Conservation (phyloP, 257 asterid genomes). For the Solanum medicagineum region DNA sequence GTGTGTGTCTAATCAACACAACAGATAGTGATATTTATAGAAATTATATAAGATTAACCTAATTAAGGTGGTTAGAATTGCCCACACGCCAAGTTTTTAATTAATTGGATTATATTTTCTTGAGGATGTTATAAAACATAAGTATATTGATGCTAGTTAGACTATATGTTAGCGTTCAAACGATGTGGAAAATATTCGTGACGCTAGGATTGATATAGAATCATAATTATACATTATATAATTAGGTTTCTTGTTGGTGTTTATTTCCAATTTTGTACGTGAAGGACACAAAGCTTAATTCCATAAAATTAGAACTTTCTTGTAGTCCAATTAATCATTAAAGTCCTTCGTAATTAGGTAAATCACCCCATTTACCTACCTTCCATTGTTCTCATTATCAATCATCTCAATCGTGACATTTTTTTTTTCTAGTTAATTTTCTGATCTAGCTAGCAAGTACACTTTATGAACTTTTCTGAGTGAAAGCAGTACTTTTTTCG, state of each 20-base stretch:
- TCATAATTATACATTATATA: background rate
- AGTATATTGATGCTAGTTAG: background rate
- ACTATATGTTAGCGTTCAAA: background rate
- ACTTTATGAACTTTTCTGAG: background rate
- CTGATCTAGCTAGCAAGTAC: background rate
- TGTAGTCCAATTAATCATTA: background rate
- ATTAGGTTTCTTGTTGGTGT: background rate
- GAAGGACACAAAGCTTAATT: background rate
- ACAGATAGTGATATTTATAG: background rate
- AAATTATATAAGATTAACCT: background rate
- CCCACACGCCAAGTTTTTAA: conserved; percentile 15
- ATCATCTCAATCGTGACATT: background rate
- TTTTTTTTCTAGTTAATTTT: background rate
- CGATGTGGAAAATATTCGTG: background rate
- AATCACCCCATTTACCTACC: background rate
- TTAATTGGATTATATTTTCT: background rate
- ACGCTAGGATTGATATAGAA: background rate
- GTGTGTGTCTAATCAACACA: background rate
- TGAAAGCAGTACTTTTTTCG: background rate
- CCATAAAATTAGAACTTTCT: background rate
- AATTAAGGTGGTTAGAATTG: background rate
- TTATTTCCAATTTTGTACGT: background rate
- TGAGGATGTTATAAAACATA: background rate
- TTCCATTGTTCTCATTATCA: background rate
- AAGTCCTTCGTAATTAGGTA: background rate